Evolutionary conservation across 306 rosid genomes (phyloP), one percentile per base, ranked within the genome.

Genomic region (Trichosanthes cucumerina): DNA sequence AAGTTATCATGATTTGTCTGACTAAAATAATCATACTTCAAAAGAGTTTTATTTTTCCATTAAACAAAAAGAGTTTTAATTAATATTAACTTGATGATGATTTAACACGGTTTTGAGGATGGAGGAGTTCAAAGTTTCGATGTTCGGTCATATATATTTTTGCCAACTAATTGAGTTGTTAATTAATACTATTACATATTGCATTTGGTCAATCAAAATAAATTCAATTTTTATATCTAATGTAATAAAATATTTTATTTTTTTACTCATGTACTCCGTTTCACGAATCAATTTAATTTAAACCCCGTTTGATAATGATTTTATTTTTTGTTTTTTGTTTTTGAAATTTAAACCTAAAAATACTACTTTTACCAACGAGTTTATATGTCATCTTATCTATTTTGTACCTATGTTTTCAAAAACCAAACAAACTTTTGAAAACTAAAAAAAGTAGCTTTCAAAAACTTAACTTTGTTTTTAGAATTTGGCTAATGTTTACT

Each of bases 51-150:
- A 0, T 31, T 28, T 57, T 52, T 56, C 13, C 14, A 56, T 56
- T 49, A 9, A 44, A 44, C 3, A n/a, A 56, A 54, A 9, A 57
- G 14, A 21, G 62, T 56, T 9, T 56, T 34, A 34, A 64, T 65
- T 65, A 65, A 15, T 70, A 13, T 12, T 39, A 19, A 7, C 53
- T 69, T 43, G 76, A 70, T 23, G 23, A 24, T 70, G 76, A 44
- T 44, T 44, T 70, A 70, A 70, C 76, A 70, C 76, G 56, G 76
- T 70, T 70, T 70, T 13, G 76, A 70, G 53, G 76, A 21, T 44
- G 76, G 38, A 36, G 26, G 76, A 44, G 38, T 24, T 43, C 56
- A 43, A 70, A 23, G 76, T 24, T 70, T 70, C 38, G 2, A 68
- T 68, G 5, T 12, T 41, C 41, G 33, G 1, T 66, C 15, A 7